These are phyloP conservation scores for Starmerella stigmatis DNA, from an alignment of 805 yeast species.

Conservation along the genomic window DNA sequence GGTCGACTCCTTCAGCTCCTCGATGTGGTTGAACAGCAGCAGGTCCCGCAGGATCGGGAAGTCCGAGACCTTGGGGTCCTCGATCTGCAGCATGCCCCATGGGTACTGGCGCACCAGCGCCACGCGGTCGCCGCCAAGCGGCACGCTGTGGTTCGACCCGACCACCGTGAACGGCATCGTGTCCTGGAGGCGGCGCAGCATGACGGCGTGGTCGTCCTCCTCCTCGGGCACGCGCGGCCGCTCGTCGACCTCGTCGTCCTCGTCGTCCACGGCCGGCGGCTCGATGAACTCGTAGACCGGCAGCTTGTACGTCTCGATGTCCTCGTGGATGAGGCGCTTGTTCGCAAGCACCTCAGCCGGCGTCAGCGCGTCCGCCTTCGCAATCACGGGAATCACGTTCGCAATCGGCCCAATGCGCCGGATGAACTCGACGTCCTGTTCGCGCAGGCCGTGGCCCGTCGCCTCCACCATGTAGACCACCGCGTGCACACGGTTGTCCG, in stretches of 20 bases:
- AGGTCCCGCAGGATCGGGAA: conserved; percentile 71
- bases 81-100: conserved; percentile 50
- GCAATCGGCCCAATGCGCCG: conserved; percentile 67
- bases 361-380: conserved; percentile 78
- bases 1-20: conserved; percentile 79
- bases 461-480: conserved; percentile 66
- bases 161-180: conserved; percentile 58
- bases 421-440: conserved; percentile 69
- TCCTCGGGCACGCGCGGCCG: conserved; percentile 44
- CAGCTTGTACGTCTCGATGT: conserved; percentile 56
- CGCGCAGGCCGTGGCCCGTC: conserved; percentile 47
- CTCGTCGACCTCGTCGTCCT: conserved; percentile 34
- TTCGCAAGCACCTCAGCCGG: conserved; percentile 63
- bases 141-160: conserved; percentile 32
- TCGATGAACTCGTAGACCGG: conserved; percentile 59
- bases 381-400: conserved; percentile 74
- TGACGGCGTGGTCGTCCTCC: conserved; percentile 35
- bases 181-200: conserved; percentile 37
- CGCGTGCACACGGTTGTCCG: conserved; percentile 66
- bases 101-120: conserved; percentile 44
- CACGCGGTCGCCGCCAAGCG: conserved; percentile 30
- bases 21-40: conserved; percentile 69
- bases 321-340: conserved; percentile 65
- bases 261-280: conserved; percentile 40
- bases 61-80: conserved; percentile 71